Conservation (phyloP, 225 moss, liverwort and hornwort genomes). For the Rhytidiadelphus loreus region DNA sequence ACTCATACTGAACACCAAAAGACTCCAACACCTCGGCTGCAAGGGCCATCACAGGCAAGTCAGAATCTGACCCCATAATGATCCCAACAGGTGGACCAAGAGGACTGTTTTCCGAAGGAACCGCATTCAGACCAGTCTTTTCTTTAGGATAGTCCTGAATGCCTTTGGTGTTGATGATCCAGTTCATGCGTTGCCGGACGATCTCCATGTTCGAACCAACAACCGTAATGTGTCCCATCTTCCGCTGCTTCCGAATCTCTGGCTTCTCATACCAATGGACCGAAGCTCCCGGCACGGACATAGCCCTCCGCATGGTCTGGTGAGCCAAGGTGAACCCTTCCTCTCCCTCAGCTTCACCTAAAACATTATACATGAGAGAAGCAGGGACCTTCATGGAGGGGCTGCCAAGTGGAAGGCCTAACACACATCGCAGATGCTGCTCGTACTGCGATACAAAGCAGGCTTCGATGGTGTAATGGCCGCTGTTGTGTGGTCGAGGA, state of each 20-base stretch:
- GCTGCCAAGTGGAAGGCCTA: slow-evolving; percentile 87
- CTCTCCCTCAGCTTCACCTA: slow-evolving; percentile 77
- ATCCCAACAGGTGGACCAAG: slow-evolving; percentile 47
- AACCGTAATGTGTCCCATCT: slow-evolving; percentile 92
- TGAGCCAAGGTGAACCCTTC: slow-evolving; percentile 64
- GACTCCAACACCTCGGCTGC: slow-evolving; percentile 75
- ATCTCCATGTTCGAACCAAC: slow-evolving; percentile 52
- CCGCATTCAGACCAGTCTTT: background rate
- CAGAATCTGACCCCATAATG: slow-evolving; percentile 95
- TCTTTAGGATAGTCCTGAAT: slow-evolving; percentile 18
- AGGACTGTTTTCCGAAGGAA: background rate
- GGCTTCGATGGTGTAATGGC: slow-evolving; percentile 90
- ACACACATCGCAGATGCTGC: slow-evolving; percentile 82
- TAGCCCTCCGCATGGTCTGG: slow-evolving; percentile 54
- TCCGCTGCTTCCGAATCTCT: slow-evolving; percentile 79
- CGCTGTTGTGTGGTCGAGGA: slow-evolving; percentile 85
- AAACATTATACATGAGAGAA: slow-evolving; percentile 72
- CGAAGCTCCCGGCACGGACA: slow-evolving; percentile 67
- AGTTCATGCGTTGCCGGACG: slow-evolving; percentile 49
- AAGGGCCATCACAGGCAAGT: slow-evolving; percentile 81
- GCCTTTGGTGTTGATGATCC: slow-evolving; percentile 35
- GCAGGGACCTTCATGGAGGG: slow-evolving; percentile 90
- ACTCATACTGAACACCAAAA: slow-evolving; percentile 57
- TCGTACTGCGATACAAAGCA: slow-evolving; percentile 91
- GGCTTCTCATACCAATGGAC: slow-evolving; percentile 97